Evolutionary conservation across 495 filamentous ascomycete species (phyloP), one percentile per base, ranked within the genome.

Genomic region (Paragyromitra xinjiangensis): DNA sequence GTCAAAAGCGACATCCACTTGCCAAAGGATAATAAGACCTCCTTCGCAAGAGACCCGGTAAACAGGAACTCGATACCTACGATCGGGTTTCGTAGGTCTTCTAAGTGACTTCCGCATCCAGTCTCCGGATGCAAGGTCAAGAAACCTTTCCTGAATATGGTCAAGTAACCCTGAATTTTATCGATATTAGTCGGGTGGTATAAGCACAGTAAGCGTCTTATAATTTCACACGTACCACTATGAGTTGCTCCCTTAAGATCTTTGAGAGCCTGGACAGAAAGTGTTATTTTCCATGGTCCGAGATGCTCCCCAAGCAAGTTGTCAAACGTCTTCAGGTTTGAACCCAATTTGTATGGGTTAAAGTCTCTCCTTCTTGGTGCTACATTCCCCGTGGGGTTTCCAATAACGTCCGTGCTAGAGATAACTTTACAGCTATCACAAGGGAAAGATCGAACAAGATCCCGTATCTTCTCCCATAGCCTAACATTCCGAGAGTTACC

Each of bases 261-360:
- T 4, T 76, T 80, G 11, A 86, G 68, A 9, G 85, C 85, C 9
- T 67, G 48, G 2, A 68, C 63, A 6, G 85, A 85, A 6, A 86
- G 61, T 1, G 84, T 53, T 22, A 86, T 71, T 66, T 85, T 85
- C 85, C 85, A 86, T 6, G 74, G 11, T 5, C 85, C 85, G 0
- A 85, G 6, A 19, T 65, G 62, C 8, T 80, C 78, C 0, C 83
- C 84, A 34, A 84, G 83, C n/a, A 81, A 64, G 12, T 8, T 44
- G 19, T 75, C 70, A 9, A 75, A 53, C 42, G 34, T 56, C 11
- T 7, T n/a, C 24, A 29, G 22, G 19, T 56, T 56, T 24, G 24
- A 29, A 19, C 29, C 29, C 29, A 34, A 3, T 34, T 56, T 29
- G 53, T 24, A 29, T 56, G 53, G 53, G 29, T 9, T 56, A 19